phyloP scores from a whole-genome alignment of 352 stramenopile species.

The Phytophthora tentaculata region DNA sequence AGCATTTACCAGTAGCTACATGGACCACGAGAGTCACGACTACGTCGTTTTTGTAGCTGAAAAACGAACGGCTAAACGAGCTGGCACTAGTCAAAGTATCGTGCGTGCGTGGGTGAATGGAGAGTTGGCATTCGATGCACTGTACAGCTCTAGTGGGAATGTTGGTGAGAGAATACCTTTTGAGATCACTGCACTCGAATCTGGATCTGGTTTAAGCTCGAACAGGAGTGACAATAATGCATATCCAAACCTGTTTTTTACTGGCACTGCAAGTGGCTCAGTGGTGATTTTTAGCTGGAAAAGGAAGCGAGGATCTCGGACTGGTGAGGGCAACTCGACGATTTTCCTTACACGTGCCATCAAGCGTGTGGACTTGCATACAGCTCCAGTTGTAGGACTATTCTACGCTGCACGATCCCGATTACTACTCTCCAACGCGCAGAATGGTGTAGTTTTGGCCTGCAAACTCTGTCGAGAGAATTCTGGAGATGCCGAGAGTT shows the following conservation, averaged over 20 bases:
- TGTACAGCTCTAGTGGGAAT: constrained; percentile 22
- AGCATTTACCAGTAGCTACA: constrained; percentile 34
- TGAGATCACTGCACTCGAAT: constrained; percentile 51
- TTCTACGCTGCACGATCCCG: constrained; percentile 42
- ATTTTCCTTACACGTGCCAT: constrained; percentile 42
- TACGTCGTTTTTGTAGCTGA: constrained; percentile 65
- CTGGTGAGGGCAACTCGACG: constrained; percentile 22
- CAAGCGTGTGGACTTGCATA: constrained; percentile 57
- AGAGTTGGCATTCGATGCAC: constrained; percentile 45
- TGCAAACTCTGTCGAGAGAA: constrained; percentile 32
- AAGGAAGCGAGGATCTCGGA: constrained; percentile 19
- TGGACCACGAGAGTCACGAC: constrained; percentile 54
- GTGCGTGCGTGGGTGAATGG: constrained; percentile 69
- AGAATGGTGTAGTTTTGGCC: constrained; percentile 49
- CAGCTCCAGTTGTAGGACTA: constrained; percentile 45
- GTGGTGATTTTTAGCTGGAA: constrained; percentile 63
- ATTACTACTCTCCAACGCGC: constrained; percentile 50
- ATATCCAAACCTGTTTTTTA: constrained; percentile 50
- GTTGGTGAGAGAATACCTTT: constrained; percentile 33
- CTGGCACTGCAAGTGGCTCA: constrained; percentile 47
- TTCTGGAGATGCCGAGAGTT: constrained; percentile 14
- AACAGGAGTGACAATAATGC: constrained; percentile 5
- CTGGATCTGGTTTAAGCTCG: constrained; percentile 31
- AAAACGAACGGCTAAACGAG: constrained; percentile 15
- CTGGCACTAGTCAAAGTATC: constrained; percentile 14